phyloP scores from a whole-genome alignment of 164 flowering plant genomes.

The Liriodendron chinense region DNA sequence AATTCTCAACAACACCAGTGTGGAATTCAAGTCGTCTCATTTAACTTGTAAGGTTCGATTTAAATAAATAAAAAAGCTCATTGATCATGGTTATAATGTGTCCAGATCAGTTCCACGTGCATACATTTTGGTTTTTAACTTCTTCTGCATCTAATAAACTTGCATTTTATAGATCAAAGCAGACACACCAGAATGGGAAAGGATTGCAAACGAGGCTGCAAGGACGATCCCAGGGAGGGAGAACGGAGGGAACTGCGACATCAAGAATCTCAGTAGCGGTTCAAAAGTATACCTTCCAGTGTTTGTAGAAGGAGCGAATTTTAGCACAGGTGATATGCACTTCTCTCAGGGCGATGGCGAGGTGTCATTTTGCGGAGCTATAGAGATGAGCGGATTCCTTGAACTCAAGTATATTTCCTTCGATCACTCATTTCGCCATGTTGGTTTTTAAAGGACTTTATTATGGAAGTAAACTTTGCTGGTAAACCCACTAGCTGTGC shows the following conservation, averaged over 20 bases:
- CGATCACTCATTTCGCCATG: not conserved
- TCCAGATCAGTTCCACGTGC: not conserved
- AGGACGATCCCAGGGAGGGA: slow-evolving; percentile 95
- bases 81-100: not conserved
- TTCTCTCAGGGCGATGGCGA: slow-evolving; percentile 98
- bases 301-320: slow-evolving; percentile 86
- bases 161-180: slow-evolving; percentile 46
- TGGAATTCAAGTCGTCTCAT: not conserved
- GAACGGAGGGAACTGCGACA: slow-evolving; percentile 97
- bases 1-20: not conserved
- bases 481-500: not conserved
- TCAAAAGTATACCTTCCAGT: slow-evolving; percentile 93
- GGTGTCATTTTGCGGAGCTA: slow-evolving; percentile 95
- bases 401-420: slow-evolving; percentile 71
- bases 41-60: not conserved
- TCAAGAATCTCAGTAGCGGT: slow-evolving; percentile 89
- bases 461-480: not conserved
- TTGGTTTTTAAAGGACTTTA: not conserved
- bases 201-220: slow-evolving; percentile 82
- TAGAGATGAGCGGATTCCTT: slow-evolving; percentile 95
- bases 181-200: slow-evolving; percentile 78
- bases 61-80: not conserved
- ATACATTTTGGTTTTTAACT: not conserved
- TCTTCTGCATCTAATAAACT: not conserved
- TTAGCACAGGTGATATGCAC: slow-evolving; percentile 98